Percentiles rank a stretch among this genome's conserved stretches.
phyloP scores from a whole-genome alignment of 345 rosid genomes.

The Brassica cretica region DNA sequence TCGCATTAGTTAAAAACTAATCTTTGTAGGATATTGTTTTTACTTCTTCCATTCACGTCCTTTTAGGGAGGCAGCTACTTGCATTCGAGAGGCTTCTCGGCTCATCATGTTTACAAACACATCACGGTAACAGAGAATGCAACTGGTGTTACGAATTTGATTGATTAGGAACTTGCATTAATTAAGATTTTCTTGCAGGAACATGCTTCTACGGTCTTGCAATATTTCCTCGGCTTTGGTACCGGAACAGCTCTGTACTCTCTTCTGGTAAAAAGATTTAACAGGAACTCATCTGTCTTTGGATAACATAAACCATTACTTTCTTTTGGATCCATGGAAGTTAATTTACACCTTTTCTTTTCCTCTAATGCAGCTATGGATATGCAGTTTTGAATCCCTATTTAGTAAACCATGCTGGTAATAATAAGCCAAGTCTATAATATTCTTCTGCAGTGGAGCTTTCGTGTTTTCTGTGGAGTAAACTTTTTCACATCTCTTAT shows the following conservation, averaged over 20 bases:
- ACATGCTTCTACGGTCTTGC: constrained; percentile 76
- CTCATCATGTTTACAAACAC: constrained; percentile 65
- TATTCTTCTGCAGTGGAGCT: not conserved
- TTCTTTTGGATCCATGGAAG: constrained; percentile 19
- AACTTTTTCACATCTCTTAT: constrained; percentile 16
- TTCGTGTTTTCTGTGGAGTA: not conserved
- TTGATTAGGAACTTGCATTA: constrained; percentile 26
- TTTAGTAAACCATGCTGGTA: constrained; percentile 77
- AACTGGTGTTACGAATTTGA: not conserved
- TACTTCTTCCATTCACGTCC: constrained; percentile 19
- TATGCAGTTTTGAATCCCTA: constrained; percentile 74
- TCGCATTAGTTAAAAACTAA: not conserved
- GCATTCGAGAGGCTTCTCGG: constrained; percentile 75
- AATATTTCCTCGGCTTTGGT: constrained; percentile 65
- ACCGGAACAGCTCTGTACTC: constrained; percentile 59
- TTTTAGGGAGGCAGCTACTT: constrained; percentile 83
- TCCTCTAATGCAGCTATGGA: constrained; percentile 63
- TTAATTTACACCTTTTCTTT: constrained; percentile 10
- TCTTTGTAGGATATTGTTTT: constrained; percentile 2
- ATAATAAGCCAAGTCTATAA: constrained; percentile 12
- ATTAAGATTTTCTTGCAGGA: constrained; percentile 47
- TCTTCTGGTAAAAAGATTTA: constrained; percentile 59
- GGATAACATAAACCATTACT: constrained; percentile 10
- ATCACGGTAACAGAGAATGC: constrained; percentile 56
- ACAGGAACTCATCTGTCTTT: constrained; percentile 10